Evolutionary conservation across 331 rosid species (phyloP), one percentile per base, ranked within the genome.

Genomic region (Saraca asoca): DNA sequence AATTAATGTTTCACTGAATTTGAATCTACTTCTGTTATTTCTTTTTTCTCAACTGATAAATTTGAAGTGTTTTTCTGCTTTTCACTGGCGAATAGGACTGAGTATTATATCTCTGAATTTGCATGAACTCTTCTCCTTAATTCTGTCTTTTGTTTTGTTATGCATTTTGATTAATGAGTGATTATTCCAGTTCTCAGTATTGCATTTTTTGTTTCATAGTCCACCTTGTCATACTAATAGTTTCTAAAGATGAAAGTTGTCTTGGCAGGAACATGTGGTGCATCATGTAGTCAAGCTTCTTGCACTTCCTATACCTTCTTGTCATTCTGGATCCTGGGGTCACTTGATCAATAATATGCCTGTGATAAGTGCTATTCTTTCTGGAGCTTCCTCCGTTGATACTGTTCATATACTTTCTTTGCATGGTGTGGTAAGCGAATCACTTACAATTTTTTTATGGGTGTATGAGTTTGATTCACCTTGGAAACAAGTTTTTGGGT

Each of bases 201-300:
- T 52, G 60, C 16, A 51, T 56, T 49, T 37, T 56, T 49, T 59
- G 56, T 43, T 56, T 43, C 29, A 51, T 50, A 57, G 19, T 64
- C 55, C 20, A 39, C 46, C 66, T 31, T 34, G 16, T 44, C 48
- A 53, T 58, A 41, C 51, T 49, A 62, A 31, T 24, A 57, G 50
- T 71, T 80, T 76, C 49, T 76, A 71, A 46, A 50, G 55, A 15
- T 43, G 53, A 46, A 43, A 24, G 46, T 48, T 65, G 54, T 62
- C 64, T 59, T 75, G 70, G 67, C 83, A 89, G 96, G 96, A 89
- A 77, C 89, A 86, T 70, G 93, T 86, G 63, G 84, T 89, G 74
- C 85, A 64, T 35, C 68, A 74, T 73, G 79, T 86, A 73, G 80
- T 86, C 67, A 84, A 82, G 80, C 91, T 89, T 74, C 88, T 89